Evolutionary conservation across 345 rosid species (phyloP).

Genomic region (Lepidium aucheri): DNA sequence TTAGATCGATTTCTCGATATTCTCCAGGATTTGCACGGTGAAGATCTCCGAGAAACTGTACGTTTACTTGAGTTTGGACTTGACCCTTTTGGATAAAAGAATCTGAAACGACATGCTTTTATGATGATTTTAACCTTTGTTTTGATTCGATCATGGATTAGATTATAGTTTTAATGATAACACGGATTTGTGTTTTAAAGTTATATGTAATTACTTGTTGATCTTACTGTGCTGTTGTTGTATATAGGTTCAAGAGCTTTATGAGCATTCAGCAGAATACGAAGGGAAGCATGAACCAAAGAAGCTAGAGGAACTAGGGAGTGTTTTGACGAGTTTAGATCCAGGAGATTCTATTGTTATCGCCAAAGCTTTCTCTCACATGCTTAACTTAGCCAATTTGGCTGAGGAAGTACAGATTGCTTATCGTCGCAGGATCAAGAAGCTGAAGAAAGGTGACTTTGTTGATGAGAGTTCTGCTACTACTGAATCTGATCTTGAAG

Average conservation of each 20-base stretch:
- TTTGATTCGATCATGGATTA: not conserved
- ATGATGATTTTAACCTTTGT: not conserved
- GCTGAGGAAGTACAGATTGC: slow-evolving; percentile 99
- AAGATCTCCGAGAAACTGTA: slow-evolving; percentile 91
- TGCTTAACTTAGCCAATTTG: slow-evolving; percentile 95
- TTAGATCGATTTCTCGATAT: slow-evolving; percentile 93
- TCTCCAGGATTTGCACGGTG: slow-evolving; percentile 95
- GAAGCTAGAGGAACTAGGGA: slow-evolving; percentile 88
- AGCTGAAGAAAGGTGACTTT: slow-evolving; percentile 82
- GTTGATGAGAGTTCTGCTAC: slow-evolving; percentile 75
- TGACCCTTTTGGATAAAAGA: not conserved
- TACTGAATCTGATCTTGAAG: slow-evolving; percentile 93
- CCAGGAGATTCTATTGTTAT: slow-evolving; percentile 89
- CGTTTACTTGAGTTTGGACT: not conserved
- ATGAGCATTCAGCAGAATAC: slow-evolving; percentile 90
- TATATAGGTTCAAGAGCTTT: slow-evolving; percentile 85
- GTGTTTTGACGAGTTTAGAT: slow-evolving; percentile 72
- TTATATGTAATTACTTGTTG: not conserved
- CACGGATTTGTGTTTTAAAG: not conserved
- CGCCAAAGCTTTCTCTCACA: slow-evolving; percentile 81
- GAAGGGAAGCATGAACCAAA: slow-evolving; percentile 68
- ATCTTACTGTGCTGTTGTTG: not conserved
- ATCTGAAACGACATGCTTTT: not conserved
- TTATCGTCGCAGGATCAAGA: slow-evolving; percentile 64
- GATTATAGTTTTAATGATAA: not conserved